Percentiles rank a stretch among this genome's conserved stretches.
Evolutionary conservation across 768 basidiomycete species (phyloP).

Genomic region (Terana coerulea): DNA sequence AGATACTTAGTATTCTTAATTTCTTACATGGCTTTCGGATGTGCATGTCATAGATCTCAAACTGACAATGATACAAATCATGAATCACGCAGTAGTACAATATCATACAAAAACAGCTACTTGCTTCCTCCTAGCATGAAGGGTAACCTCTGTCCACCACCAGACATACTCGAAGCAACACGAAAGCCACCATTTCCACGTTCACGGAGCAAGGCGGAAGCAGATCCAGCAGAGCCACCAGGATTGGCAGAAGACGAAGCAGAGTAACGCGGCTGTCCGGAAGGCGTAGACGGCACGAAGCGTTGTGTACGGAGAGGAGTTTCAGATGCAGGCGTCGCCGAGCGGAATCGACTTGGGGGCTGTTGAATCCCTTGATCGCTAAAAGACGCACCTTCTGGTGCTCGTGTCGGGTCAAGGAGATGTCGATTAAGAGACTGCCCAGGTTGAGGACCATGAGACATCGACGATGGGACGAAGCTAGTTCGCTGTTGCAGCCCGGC

Average conservation of each 20-base stretch:
- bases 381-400: background rate
- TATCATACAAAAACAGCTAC: too few species aligned
- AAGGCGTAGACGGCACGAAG: slow-evolving; percentile 24
- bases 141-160: slow-evolving; percentile 46
- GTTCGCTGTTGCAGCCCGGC: slow-evolving; percentile 16
- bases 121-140: slow-evolving; percentile 41
- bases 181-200: slow-evolving; percentile 7
- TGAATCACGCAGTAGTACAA: too few species aligned
- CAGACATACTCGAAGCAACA: slow-evolving; percentile 19
- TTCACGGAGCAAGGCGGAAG: background rate
- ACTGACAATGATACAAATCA: too few species aligned
- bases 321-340: slow-evolving; percentile 21
- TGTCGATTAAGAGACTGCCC: slow-evolving; percentile 11
- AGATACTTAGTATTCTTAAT: too few species aligned
- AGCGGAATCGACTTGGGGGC: too few species aligned
- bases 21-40: too few species aligned
- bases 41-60: too few species aligned
- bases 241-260: slow-evolving; percentile 1
- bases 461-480: slow-evolving; percentile 21
- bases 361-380: slow-evolving; percentile 23
- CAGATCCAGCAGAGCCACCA: slow-evolving; percentile 2
- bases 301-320: slow-evolving; percentile 22
- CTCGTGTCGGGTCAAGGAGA: background rate
- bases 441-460: slow-evolving; percentile 9
- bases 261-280: slow-evolving; percentile 7